Base-by-base conservation (phyloP, 257 asterid species). In the Plectranthus barbatus region DNA sequence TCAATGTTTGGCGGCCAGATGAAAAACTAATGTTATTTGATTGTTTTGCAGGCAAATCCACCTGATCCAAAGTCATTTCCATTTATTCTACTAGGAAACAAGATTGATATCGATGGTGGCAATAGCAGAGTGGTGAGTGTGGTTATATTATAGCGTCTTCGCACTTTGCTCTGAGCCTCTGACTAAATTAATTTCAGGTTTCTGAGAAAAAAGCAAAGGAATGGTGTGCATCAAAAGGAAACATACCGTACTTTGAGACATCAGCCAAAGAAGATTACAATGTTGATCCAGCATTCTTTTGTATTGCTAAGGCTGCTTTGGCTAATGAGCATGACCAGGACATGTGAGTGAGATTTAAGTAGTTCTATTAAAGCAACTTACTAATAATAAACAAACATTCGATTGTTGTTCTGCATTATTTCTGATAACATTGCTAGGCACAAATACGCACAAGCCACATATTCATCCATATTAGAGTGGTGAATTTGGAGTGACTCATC, bases 151-250 rank as follows among this genome's bases (percentile, higher is more conserved):
- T 40, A 2, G 33, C 26, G n/a, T 29, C 66, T 34, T 56, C 36
- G 9, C 40, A 11, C 36, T 26, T 67, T 39, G 45, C 36, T 62
- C 75, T 59, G 58, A 68, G n/a, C n/a, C n/a, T n/a, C n/a, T n/a
- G n/a, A n/a, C 60, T 57, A 46, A 55, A 24, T 40, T 57, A 42
- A 56, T 50, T 65, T 47, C 80, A 92, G 99, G 97, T 93, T 68
- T 87, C 96, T 60, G 97, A 93, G 78, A 93, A 90, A 77, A 90
- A 85, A 72, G 97, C 96, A 0, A 85, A 76, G 83, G 96, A 90
- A 67, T 93, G 99, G 97, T 90, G 99, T 78, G 89, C 91, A 47
- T 87, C 99, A 52, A 93, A 93, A 75, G 99, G 99, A 76, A 78
- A 85, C 75, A 83, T 93, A 56, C 97, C 97, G 42, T 93, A 93